phyloP scores from a whole-genome alignment of 345 rosid genomes.

The Hibiscus tridactylites region DNA sequence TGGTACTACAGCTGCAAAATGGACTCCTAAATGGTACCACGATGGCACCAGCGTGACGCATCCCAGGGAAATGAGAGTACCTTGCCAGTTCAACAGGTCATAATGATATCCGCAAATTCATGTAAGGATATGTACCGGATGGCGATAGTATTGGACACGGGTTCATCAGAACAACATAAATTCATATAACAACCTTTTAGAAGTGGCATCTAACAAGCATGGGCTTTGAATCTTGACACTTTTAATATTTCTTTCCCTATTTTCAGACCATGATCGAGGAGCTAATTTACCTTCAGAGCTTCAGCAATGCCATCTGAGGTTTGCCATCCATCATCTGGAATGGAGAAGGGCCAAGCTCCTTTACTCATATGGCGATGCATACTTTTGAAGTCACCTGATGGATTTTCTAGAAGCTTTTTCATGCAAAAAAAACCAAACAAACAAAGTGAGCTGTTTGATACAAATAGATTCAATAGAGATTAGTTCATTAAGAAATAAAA shows the following conservation, averaged over 20 bases:
- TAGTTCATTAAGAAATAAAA: background rate
- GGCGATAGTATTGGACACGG: background rate
- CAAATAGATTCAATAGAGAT: background rate
- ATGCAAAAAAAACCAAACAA: background rate
- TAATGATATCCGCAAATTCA: background rate
- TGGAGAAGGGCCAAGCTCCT: constrained; percentile 4
- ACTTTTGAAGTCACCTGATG: constrained; percentile 1
- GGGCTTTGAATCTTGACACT: no score
- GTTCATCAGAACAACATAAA: background rate
- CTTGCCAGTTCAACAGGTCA: no score
- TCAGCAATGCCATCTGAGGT: constrained; percentile 4
- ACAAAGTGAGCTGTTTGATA: background rate
- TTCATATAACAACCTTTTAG: background rate
- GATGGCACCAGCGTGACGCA: no score
- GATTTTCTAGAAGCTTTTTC: constrained; percentile 1
- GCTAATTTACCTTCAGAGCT: constrained; percentile 2
- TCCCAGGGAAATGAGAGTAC: no score
- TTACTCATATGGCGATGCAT: background rate
- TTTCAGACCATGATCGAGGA: background rate
- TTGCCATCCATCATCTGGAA: constrained; percentile 10
- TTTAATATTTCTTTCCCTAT: background rate
- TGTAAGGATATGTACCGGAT: background rate
- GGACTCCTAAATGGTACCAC: no score
- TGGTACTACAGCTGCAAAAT: no score
- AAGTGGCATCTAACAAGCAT: background rate